phyloP scores from a whole-genome alignment of 2,329 filamentous ascomycete species.

The Ramularia endophylla region DNA sequence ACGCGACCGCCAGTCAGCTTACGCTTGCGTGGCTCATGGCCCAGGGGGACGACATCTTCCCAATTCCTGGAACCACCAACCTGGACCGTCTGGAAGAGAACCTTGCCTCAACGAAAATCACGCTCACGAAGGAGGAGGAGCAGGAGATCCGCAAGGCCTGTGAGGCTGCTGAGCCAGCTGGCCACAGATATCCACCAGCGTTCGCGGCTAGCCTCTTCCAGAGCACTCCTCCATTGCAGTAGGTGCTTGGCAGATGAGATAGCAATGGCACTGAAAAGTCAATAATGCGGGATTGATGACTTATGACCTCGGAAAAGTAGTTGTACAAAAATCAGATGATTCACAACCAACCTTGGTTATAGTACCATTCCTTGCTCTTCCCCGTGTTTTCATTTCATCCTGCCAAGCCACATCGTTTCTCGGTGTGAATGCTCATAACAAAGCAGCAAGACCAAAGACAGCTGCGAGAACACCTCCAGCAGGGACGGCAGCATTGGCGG shows the following conservation, averaged over 20 bases:
- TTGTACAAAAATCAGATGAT: background rate
- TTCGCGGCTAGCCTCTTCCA: slow-evolving; percentile 32
- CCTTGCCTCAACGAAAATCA: slow-evolving; percentile 31
- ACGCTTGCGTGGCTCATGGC: slow-evolving; percentile 58
- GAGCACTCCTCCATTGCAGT: slow-evolving; percentile 32
- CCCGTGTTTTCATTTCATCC: background rate
- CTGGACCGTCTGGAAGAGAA: slow-evolving; percentile 44
- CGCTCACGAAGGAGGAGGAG: slow-evolving; percentile 33
- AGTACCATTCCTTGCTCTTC: too few relatives aligned
- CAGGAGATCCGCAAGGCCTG: slow-evolving; percentile 32
- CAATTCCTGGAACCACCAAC: slow-evolving; percentile 49
- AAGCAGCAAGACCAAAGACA: slow-evolving; percentile 13
- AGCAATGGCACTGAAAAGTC: background rate
- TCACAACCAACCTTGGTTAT: too few relatives aligned
- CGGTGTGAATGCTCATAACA: slow-evolving; percentile 5
- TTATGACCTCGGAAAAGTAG: background rate
- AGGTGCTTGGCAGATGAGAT: background rate
- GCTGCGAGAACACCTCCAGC: slow-evolving; percentile 16
- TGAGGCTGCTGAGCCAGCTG: slow-evolving; percentile 31
- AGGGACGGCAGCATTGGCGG: slow-evolving; percentile 8
- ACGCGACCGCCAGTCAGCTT: slow-evolving; percentile 51
- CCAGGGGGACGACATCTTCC: slow-evolving; percentile 53
- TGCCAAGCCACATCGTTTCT: background rate
- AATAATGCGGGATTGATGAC: background rate
- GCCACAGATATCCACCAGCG: slow-evolving; percentile 35